Evolutionary conservation across 768 basidiomycete species (phyloP).

Genomic region (Calocybe cyanea): DNA sequence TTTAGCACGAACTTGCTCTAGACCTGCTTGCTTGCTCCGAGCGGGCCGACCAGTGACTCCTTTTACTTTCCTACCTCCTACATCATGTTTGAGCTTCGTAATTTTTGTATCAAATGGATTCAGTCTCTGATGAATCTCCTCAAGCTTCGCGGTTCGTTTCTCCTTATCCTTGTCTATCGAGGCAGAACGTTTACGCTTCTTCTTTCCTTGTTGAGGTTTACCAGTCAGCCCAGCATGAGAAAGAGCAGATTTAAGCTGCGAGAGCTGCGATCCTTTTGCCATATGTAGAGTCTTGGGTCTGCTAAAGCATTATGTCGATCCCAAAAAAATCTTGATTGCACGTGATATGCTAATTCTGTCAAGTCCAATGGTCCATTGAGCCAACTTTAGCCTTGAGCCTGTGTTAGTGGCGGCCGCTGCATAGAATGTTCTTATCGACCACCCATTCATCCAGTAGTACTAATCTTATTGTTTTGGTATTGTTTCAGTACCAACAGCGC

Average conservation of each 20-base stretch:
- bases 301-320: not conserved
- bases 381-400: too few species aligned
- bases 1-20: slow-evolving; percentile 67
- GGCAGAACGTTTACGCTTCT: slow-evolving; percentile 67
- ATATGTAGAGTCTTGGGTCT: slow-evolving; percentile 35
- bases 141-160: slow-evolving; percentile 74
- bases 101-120: slow-evolving; percentile 96
- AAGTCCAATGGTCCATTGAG: too few species aligned
- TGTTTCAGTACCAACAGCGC: not conserved
- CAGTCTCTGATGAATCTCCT: slow-evolving; percentile 78
- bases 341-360: too few species aligned
- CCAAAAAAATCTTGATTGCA: slow-evolving; percentile 12
- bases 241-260: slow-evolving; percentile 86
- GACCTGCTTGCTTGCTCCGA: slow-evolving; percentile 83
- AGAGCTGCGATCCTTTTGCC: slow-evolving; percentile 85
- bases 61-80: slow-evolving; percentile 83
- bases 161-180: slow-evolving; percentile 75
- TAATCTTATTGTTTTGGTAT: not conserved
- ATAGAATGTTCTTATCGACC: too few species aligned
- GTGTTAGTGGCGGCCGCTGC: too few species aligned
- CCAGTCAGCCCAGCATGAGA: slow-evolving; percentile 75
- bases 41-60: slow-evolving; percentile 82
- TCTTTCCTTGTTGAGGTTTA: slow-evolving; percentile 53
- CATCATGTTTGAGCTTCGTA: slow-evolving; percentile 89
- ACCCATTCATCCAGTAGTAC: too few species aligned